Conservation (phyloP, 768 basidiomycete species). For the Rhizopogon rudus region DNA sequence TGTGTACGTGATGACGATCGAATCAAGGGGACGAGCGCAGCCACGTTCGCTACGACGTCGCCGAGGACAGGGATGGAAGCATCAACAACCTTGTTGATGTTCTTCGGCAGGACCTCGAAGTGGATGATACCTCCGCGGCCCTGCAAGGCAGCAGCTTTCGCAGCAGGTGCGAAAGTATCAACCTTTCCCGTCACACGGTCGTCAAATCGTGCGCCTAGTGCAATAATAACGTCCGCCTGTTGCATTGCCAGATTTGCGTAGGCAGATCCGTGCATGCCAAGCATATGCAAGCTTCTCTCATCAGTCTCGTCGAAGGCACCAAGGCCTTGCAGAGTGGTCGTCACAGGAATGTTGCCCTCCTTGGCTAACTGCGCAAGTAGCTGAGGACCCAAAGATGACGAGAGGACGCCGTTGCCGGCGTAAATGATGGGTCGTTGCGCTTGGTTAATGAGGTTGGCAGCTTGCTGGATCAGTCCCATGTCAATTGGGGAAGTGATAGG, state of each 20-base stretch:
- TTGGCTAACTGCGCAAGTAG: conserved; percentile 75
- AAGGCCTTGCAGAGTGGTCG: conserved; percentile 93
- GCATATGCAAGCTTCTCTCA: conserved; percentile 88
- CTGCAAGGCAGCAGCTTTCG: conserved; percentile 75
- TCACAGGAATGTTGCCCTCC: conserved; percentile 92
- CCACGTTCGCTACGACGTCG: conserved; percentile 83
- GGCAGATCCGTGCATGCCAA: conserved; percentile 97
- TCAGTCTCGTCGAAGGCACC: conserved; percentile 93
- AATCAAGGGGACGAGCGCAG: conserved; percentile 77
- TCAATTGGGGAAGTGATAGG: conserved; percentile 56
- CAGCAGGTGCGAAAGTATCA: conserved; percentile 86
- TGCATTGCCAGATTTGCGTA: conserved; percentile 99
- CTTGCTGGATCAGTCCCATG: conserved; percentile 64
- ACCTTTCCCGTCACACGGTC: conserved; percentile 96
- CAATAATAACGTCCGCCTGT: conserved; percentile 94
- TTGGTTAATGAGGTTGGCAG: conserved; percentile 88
- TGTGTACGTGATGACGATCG: conserved; percentile 53
- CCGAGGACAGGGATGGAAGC: conserved; percentile 92
- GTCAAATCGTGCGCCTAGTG: conserved; percentile 94
- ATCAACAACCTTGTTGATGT: conserved; percentile 97
- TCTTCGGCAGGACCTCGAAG: conserved; percentile 98
- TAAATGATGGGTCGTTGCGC: conserved; percentile 91
- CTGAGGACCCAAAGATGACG: conserved; percentile 74
- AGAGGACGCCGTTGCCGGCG: conserved; percentile 87
- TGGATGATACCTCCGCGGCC: conserved; percentile 97